Base-by-base conservation (phyloP, 208 protist species). In the Leishmania martiniquensis region DNA sequence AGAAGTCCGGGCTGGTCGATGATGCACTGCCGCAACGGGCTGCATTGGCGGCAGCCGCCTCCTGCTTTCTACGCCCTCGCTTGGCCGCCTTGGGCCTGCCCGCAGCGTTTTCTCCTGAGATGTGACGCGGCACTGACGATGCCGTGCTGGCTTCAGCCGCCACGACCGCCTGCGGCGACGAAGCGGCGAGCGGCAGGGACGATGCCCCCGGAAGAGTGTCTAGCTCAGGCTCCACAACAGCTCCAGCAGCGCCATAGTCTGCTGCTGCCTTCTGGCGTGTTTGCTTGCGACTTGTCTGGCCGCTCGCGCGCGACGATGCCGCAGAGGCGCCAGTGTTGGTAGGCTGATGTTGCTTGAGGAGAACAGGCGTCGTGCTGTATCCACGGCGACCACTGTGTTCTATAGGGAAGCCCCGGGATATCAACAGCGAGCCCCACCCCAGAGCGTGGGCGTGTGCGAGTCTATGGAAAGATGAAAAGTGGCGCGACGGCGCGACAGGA, bases 261-360 rank as follows among this genome's bases (percentile, higher is more conserved):
- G 20, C 52, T 54, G 13, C 49, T 57, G 52, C 44, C 57, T 72
- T 72, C 63, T 65, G 70, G 51, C 29, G 57, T 6, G 63, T 6
- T 32, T 76, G 75, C 59, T 80, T 84, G 37, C 70, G 74, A 51
- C 69, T 60, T 4, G 68, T 57, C 10, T 71, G 34, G 13, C 57
- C 37, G 25, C 32, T 62, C n/a, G 70, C 39, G 25, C 60, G 77
- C 34, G 73, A 20, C 0, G 75, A 72, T 13, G 74, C 54, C 6
- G 67, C 57, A 9, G 78, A 59, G 9, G 78, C 55, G 17, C 78
- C 79, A 10, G 67, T 65, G 67, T 71, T 83, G 49, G 79, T 83
- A 47, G 79, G 79, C 57, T 75, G 74, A 32, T 83, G 79, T 45
- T 83, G 74, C 45, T 83, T 83, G 37, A 63, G 57, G 12, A 78